A percentile compares a stretch with the other conserved stretches of the same genome.
Conservation (phyloP, 169 alveolate genomes). For the Plasmodium fragile region DNA sequence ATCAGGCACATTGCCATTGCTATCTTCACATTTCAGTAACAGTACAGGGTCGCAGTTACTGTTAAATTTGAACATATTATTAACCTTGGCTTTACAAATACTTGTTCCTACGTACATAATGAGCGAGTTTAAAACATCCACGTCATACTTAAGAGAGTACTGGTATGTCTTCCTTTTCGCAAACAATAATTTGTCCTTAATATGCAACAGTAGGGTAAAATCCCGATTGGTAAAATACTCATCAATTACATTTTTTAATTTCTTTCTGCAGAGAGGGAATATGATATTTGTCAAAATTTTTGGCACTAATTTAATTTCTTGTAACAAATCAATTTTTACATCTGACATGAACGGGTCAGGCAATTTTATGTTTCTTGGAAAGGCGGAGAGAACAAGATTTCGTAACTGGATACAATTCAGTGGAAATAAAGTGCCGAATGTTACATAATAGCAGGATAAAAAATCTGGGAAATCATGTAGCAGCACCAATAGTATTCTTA, state of each 20-base stretch:
- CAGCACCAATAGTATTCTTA: conserved; percentile 91
- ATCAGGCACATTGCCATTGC: background rate
- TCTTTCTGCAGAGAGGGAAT: conserved; percentile 75
- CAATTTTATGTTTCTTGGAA: conserved; percentile 93
- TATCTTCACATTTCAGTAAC: conserved; percentile 12
- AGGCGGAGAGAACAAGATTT: conserved; percentile 95
- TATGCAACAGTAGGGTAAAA: conserved; percentile 55
- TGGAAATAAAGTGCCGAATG: conserved; percentile 94
- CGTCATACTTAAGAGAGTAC: conserved; percentile 45
- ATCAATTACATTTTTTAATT: conserved; percentile 73
- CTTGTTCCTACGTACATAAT: conserved; percentile 63
- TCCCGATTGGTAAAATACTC: conserved; percentile 82
- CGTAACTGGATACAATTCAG: conserved; percentile 93
- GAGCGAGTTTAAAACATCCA: conserved; percentile 56
- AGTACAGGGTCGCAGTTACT: conserved; percentile 59
- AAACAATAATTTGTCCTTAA: conserved; percentile 41
- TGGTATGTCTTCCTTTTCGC: conserved; percentile 58
- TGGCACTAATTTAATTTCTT: conserved; percentile 91
- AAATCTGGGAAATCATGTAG: conserved; percentile 98
- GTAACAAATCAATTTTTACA: conserved; percentile 92
- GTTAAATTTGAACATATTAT: conserved; percentile 49
- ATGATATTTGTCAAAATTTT: conserved; percentile 79
- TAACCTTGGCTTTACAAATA: conserved; percentile 68
- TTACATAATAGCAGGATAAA: conserved; percentile 94
- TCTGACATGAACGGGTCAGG: conserved; percentile 94